Percentiles rank a stretch among this genome's conserved stretches.
Conservation (phyloP, 2,329 filamentous ascomycete species). For the Fusarium nematophilum region DNA sequence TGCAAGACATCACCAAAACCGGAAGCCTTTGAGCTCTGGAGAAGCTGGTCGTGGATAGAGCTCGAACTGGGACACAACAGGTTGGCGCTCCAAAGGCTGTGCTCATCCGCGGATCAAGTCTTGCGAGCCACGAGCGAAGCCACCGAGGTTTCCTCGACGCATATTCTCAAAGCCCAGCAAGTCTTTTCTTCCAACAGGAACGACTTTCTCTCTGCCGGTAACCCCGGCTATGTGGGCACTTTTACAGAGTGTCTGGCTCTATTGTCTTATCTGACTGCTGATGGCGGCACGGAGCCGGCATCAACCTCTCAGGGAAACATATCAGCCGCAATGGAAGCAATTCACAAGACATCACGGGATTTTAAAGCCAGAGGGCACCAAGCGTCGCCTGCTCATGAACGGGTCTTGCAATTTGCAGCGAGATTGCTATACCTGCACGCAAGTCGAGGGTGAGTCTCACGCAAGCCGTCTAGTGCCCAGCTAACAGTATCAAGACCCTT, state of each 20-base stretch:
- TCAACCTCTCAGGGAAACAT: slow-evolving; percentile 66
- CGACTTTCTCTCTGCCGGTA: slow-evolving; percentile 63
- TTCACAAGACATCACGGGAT: slow-evolving; percentile 56
- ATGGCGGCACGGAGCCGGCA: slow-evolving; percentile 55
- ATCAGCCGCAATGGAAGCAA: slow-evolving; percentile 57
- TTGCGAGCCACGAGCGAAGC: slow-evolving; percentile 26
- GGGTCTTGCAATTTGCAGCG: slow-evolving; percentile 75
- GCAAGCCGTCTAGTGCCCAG: background rate
- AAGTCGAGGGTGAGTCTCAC: slow-evolving; percentile 60
- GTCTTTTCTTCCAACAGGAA: slow-evolving; percentile 65
- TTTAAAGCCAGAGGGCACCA: slow-evolving; percentile 52
- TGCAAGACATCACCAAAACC: slow-evolving; percentile 30
- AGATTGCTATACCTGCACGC: slow-evolving; percentile 75
- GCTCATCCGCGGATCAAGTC: slow-evolving; percentile 50
- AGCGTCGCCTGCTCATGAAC: slow-evolving; percentile 62
- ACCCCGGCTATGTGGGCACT: slow-evolving; percentile 60
- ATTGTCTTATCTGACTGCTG: slow-evolving; percentile 71
- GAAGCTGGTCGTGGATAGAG: slow-evolving; percentile 76
- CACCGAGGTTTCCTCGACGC: slow-evolving; percentile 46
- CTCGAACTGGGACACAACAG: slow-evolving; percentile 56
- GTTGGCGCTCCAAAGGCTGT: slow-evolving; percentile 53
- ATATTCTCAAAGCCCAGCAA: slow-evolving; percentile 65
- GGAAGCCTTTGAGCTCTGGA: slow-evolving; percentile 60
- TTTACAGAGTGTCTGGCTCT: slow-evolving; percentile 73
- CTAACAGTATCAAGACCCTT: slow-evolving; percentile 63